Evolutionary conservation across 148 eudicot genomes (phyloP), one percentile per base, ranked within the genome.

Genomic region (Fallopia convolvulus): DNA sequence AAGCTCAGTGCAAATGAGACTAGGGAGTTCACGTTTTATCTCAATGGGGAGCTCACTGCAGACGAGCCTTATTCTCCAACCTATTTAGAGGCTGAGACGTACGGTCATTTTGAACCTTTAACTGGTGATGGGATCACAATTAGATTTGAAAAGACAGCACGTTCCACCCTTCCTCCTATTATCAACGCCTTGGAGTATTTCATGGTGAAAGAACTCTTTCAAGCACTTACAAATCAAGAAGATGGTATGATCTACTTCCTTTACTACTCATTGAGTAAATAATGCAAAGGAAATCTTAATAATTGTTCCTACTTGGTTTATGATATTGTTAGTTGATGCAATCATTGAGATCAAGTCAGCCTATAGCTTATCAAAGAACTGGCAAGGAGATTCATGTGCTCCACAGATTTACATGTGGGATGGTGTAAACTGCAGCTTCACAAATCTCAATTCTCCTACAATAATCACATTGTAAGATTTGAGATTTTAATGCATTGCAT

Each of bases 351-450:
- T 77, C 52, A 81, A 77, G 58, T 66, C 74, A 23, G 21, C 65
- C 4, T 73, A 77, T 33, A 47, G 32, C 8, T n/a, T 74, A 42
- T 9, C 32, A 7, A 78, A 42, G 7, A 68, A 72, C 33, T 81
- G 80, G 83, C 80, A 75, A 77, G 83, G 80, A 10, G 83, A 81
- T 77, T 44, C 83, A 21, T 81, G 83, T 55, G 46, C 21, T 40
- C 83, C 83, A 0, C 70, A 39, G 30, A 75, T 3, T 55, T 74
- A 36, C 76, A 41, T 65, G 11, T 79, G 80, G 80, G 21, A 30
- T 12, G 80, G 81, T 41, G 41, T 79, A 47, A 60, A 79, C 20
- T 79, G 80, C 14, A 72, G 71, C 77, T 50, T 66, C 72, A 66
- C 72, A 66, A 66, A 66, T 66, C 72, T 32, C 42, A 66, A 32